These are phyloP conservation scores for Daedaleopsis nitida DNA, from an alignment of 768 basidiomycete genomes.

Conservation along the genomic window DNA sequence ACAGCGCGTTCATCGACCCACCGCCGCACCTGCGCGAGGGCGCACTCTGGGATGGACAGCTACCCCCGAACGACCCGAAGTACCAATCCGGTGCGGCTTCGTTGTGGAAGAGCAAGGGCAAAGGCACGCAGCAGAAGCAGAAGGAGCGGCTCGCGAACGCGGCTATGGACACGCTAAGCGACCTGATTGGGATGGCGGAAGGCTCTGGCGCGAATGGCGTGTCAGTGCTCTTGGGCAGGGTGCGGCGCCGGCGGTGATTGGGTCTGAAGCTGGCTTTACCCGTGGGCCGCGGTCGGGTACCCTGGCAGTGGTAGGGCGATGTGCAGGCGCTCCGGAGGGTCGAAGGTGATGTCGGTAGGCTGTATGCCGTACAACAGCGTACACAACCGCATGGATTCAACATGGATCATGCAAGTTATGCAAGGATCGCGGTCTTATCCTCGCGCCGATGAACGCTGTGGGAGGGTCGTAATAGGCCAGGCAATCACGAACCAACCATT, in stretches of 20 bases:
- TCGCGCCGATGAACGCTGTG: too few species aligned
- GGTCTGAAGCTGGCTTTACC: not conserved
- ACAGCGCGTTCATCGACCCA: conserved; percentile 2
- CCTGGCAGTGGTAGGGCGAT: too few species aligned
- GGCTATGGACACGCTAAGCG: conserved; percentile 50
- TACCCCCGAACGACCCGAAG: conserved; percentile 8
- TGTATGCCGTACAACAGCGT: too few species aligned
- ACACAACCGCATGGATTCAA: too few species aligned
- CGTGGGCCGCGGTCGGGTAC: not conserved
- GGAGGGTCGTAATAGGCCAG: too few species aligned
- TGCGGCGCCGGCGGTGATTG: conserved; percentile 24
- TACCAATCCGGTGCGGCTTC: conserved; percentile 11
- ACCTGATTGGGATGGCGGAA: conserved; percentile 62
- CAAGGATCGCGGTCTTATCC: too few species aligned
- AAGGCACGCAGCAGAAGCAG: conserved; percentile 19
- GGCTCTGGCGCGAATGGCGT: conserved; percentile 43
- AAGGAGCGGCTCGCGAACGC: conserved; percentile 34
- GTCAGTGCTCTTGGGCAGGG: conserved; percentile 46
- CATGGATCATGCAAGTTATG: too few species aligned
- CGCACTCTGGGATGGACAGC: conserved; percentile 14
- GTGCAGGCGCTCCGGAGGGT: too few species aligned
- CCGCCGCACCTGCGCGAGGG: not conserved
- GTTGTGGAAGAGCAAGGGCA: conserved; percentile 12
- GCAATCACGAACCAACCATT: too few species aligned
- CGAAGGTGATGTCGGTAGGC: too few species aligned